Evolutionary conservation across 2,329 filamentous ascomycete genomes (phyloP).

Genomic region (Ascochyta viciae-villosae): DNA sequence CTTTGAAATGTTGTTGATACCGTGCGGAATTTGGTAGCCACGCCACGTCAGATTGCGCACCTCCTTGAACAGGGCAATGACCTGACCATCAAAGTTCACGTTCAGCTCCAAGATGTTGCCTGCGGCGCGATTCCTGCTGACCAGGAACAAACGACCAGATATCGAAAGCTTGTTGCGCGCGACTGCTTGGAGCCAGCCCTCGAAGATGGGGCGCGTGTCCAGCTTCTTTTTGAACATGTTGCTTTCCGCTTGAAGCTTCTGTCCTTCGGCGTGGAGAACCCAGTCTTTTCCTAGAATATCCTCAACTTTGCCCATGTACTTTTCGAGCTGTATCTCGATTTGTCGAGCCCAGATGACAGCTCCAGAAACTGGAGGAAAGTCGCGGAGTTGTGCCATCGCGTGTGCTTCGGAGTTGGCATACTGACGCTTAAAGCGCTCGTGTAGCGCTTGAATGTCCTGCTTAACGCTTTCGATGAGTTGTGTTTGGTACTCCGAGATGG

Average conservation of each 20-base stretch:
- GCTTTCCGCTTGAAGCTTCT: conserved; percentile 90
- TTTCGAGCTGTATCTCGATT: conserved; percentile 93
- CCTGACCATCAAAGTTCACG: conserved; percentile 96
- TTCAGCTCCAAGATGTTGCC: conserved; percentile 86
- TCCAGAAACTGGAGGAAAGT: conserved; percentile 93
- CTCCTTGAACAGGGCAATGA: conserved; percentile 98
- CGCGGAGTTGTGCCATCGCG: conserved; percentile 95
- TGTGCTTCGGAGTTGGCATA: conserved; percentile 98
- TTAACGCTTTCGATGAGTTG: conserved; percentile 98
- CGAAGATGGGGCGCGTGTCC: conserved; percentile 90
- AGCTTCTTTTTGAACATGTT: conserved; percentile 95
- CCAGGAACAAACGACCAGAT: conserved; percentile 88
- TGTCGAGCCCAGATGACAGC: conserved; percentile 98
- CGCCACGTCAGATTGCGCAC: conserved; percentile 96
- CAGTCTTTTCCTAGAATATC: conserved; percentile 94
- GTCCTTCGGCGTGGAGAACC: conserved; percentile 91
- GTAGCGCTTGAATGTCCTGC: conserved; percentile 88
- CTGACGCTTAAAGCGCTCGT: conserved; percentile 98
- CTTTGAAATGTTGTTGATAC: conserved; percentile 94
- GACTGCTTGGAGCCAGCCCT: conserved; percentile 93
- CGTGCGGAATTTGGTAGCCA: conserved; percentile 91
- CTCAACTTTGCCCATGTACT: conserved; percentile 99
- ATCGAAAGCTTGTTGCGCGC: conserved; percentile 89
- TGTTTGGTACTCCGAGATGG: conserved; percentile 97
- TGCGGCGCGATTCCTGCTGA: conserved; percentile 85